Base-by-base conservation (phyloP, 352 stramenopile species). In the Phytophthora citricola region DNA sequence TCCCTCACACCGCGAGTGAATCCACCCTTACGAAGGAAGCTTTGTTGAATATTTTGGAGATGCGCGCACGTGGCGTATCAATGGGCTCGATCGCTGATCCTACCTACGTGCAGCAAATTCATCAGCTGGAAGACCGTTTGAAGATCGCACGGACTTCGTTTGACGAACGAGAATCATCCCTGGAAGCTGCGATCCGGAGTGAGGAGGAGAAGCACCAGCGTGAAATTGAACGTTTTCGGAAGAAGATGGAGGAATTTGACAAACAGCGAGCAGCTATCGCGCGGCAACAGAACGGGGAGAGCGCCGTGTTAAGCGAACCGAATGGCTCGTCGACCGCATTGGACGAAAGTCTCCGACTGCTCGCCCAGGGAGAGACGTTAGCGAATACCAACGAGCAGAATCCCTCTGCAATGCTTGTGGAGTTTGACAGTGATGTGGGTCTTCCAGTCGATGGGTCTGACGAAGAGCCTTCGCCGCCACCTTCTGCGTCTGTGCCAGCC, bases 211-310 rank as follows among this genome's bases (percentile, higher is more conserved):
- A 93, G 40, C 87, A 95, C 45, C 75, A 93, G 59, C 83, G 83
- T 39, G 87, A 95, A 72, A 87, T 95, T 41, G 85, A 93, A 65
- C 82, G 83, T 0, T 93, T 93, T 36, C 76, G 83, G 20, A 85
- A 87, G 59, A 91, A 93, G 51, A 93, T 95, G 82, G 81, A 93
- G 53, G 83, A 95, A 49, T 81, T 95, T 45, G 85, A 92, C 61
- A 88, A 92, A 51, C 86, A 93, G 46, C 78, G 85, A 34, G 81
- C 81, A 24, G 85, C 83, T 20, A 89, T 90, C 27, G 81, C 83
- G 31, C 62, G 79, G 10, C 75, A 89, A 54, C 78, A 83, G 58
- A 90, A 80, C 49, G 82, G 67, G 11, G 79, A 84, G 0, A 71
- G 67, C 11, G 61, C 38, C 15, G 53, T 69, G 5, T 44, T 54